Evolutionary conservation across 1,284 basidiomycete species (phyloP), one percentile per base, ranked within the genome.

Genomic region (Fomitopsis palustris): DNA sequence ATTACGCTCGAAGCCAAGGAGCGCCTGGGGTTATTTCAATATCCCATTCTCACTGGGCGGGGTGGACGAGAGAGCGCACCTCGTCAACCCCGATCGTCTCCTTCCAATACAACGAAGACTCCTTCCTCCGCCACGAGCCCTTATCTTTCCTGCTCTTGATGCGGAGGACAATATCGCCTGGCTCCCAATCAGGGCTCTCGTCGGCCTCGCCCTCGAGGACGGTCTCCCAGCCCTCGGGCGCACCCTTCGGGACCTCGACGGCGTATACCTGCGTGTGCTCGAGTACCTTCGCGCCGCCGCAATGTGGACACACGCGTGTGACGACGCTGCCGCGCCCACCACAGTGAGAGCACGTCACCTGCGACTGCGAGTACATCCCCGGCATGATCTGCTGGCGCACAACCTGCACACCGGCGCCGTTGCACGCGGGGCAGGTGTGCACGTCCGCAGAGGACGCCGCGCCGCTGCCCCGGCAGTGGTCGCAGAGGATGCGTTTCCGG

Each of bases 351-450:
- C 92, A 93, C 35, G 86, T 83, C 60, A 82, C 74, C 76, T 95
- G 89, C 61, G 88, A 84, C 76, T 95, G 88, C 0, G 89, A 91
- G 68, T 90, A 92, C 94, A 96, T 96, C 23, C 94, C 94, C 1
- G 95, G 94, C 80, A 96, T 95, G 64, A 98, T 92, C 78, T 95
- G 95, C 72, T 96, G 94, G 58, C 93, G 89, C 58, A 89, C 83
- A 31, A 96, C 74, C 67, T 91, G 88, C 58, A 95, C 82, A 42
- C 95, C 95, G 58, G 86, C 80, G n/a, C 95, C 95, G 51, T 84
- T 81, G 70, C 95, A 98, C 10, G 83, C 81, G 3, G 81, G 72
- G 70, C 95, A 98, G 19, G 83, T 82, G 64, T 93, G 89, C 33
- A 98, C 91, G 70, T 97, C 93, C 12, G 81, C 74, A 52, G 93